Evolutionary conservation across 2,329 filamentous ascomycete genomes (phyloP).

Genomic region (Periconia sp.): DNA sequence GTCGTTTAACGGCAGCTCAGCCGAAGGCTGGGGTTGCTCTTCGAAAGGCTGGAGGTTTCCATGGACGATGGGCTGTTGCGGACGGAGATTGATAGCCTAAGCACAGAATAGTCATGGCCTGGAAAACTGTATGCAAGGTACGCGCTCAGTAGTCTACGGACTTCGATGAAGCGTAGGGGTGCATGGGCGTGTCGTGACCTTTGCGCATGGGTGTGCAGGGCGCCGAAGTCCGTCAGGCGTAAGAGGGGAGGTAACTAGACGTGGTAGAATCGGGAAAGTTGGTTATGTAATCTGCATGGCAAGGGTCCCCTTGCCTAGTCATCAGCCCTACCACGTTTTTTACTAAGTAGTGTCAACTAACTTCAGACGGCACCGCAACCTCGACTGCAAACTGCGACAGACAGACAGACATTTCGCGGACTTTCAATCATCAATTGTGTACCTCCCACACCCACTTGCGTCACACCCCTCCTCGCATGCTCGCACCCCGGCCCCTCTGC

Average conservation of each 20-base stretch:
- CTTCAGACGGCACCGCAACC: not conserved
- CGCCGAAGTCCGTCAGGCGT: not conserved
- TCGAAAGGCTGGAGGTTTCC: not conserved
- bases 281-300: no score
- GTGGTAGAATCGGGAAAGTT: no score
- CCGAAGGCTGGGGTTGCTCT: not conserved
- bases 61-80: not conserved
- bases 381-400: not conserved
- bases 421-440: not conserved
- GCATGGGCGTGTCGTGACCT: not conserved
- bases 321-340: not conserved
- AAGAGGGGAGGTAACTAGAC: no score
- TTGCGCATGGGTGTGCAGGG: not conserved
- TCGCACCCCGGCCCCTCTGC: constrained; percentile 21
- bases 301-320: not conserved
- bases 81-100: not conserved
- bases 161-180: not conserved
- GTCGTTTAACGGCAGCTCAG: not conserved
- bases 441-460: not conserved
- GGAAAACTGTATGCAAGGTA: not conserved
- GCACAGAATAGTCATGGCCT: not conserved
- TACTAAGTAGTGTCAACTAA: not conserved
- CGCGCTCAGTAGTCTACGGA: not conserved
- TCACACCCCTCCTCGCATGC: constrained; percentile 25
- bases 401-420: constrained; percentile 5